phyloP scores from a whole-genome alignment of 495 filamentous ascomycete genomes.

The Penicillium flavigenum region DNA sequence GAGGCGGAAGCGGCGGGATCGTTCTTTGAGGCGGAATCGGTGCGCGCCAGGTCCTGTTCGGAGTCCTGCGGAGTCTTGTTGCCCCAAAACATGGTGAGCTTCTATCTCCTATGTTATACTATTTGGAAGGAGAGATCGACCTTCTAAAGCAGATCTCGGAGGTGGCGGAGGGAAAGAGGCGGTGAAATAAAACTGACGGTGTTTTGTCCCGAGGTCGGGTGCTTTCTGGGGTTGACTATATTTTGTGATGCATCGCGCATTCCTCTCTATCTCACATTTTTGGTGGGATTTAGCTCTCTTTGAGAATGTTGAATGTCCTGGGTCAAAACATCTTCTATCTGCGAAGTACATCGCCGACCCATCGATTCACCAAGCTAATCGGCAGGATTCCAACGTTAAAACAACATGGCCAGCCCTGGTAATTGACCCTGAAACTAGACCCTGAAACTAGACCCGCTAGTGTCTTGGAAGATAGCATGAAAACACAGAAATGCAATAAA shows the following conservation, averaged over 20 bases:
- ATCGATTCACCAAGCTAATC: conserved; percentile 5
- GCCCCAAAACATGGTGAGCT: conserved; percentile 37
- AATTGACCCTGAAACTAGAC: background rate
- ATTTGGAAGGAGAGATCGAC: background rate
- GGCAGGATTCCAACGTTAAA: background rate
- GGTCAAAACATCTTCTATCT: background rate
- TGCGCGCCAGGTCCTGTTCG: conserved; percentile 28
- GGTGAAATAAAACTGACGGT: conserved; percentile 10
- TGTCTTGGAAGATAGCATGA: background rate
- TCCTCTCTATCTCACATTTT: background rate
- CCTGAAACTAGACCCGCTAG: background rate
- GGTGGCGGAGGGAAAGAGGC: conserved; percentile 8
- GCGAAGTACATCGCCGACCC: background rate
- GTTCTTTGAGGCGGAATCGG: conserved; percentile 36
- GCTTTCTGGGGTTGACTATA: background rate
- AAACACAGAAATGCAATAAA: conserved; percentile 5
- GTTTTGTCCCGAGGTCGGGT: background rate
- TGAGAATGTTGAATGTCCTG: background rate
- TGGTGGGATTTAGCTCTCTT: background rate
- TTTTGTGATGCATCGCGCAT: background rate
- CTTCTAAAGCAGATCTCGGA: background rate
- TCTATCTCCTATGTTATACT: background rate
- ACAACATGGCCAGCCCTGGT: background rate
- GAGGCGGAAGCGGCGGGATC: conserved; percentile 43
- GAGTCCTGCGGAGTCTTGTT: conserved; percentile 36